These are phyloP conservation scores for Neurospora sp. DNA, from an alignment of 495 filamentous ascomycete species.

Conservation along the genomic window DNA sequence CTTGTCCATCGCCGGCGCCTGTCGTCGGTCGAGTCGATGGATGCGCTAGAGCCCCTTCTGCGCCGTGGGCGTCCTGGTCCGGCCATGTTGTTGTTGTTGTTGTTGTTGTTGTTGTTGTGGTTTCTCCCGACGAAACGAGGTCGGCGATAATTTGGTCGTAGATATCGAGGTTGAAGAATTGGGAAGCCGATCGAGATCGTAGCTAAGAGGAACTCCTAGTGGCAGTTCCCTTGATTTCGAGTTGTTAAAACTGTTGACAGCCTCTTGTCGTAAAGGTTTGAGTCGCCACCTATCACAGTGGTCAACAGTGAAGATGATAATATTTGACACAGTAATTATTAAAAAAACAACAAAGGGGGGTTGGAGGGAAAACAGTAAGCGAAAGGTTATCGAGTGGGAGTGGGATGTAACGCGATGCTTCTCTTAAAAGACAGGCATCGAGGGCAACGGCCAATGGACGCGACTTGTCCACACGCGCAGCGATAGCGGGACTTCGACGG, in stretches of 20 bases:
- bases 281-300: neutral
- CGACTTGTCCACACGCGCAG: neutral
- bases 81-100: constrained; percentile 16
- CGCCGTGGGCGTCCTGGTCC: constrained; percentile 19
- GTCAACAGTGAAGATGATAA: too few relatives aligned
- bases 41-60: constrained; percentile 23
- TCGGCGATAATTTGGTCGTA: neutral
- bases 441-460: neutral
- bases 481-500: neutral
- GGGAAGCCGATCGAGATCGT: too few relatives aligned
- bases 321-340: too few relatives aligned
- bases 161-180: neutral
- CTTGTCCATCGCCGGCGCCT: constrained; percentile 17
- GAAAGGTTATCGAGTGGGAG: neutral
- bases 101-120: too few relatives aligned
- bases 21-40: constrained; percentile 18
- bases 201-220: too few relatives aligned
- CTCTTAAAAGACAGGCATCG: neutral
- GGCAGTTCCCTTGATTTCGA: too few relatives aligned
- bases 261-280: neutral
- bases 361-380: neutral
- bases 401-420: neutral
- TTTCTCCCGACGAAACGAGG: neutral
- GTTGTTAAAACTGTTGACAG: neutral
- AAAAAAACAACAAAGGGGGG: neutral